These are phyloP conservation scores for Pythium guiyangense DNA, from an alignment of 352 stramenopile species.

Conservation along the genomic window DNA sequence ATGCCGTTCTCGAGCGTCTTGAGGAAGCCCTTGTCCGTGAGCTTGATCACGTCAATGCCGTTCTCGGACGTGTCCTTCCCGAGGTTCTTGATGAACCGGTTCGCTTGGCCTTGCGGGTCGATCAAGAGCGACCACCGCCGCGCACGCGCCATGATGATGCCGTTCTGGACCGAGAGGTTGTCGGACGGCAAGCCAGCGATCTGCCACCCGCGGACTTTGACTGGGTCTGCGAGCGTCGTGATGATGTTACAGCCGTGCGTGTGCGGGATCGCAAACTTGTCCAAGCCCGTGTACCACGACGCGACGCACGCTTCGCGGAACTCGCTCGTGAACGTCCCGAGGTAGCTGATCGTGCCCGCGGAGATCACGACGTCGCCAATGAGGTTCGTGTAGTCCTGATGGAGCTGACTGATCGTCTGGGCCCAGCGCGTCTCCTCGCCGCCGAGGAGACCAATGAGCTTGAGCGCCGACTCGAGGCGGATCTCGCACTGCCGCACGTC, in stretches of 20 bases:
- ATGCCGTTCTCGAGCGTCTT: constrained; percentile 90
- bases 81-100: constrained; percentile 93
- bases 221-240: constrained; percentile 86
- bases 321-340: constrained; percentile 91
- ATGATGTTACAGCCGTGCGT: constrained; percentile 84
- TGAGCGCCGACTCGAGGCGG: constrained; percentile 85
- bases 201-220: constrained; percentile 89
- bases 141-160: constrained; percentile 90
- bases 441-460: constrained; percentile 87
- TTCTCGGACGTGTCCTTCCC: constrained; percentile 83
- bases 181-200: constrained; percentile 89
- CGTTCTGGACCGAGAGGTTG: constrained; percentile 90
- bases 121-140: constrained; percentile 90
- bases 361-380: constrained; percentile 91
- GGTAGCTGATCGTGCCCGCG: constrained; percentile 90
- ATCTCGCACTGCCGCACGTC: constrained; percentile 84
- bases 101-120: constrained; percentile 91
- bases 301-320: constrained; percentile 85
- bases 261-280: constrained; percentile 71
- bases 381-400: constrained; percentile 81
- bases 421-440: constrained; percentile 89
- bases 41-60: constrained; percentile 81
- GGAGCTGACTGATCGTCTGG: constrained; percentile 80
- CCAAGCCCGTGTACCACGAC: constrained; percentile 79
- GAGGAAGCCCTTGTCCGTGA: constrained; percentile 78